Base-by-base conservation (phyloP, 306 rosid species). In the cucumber (Cucumis sativus) region DNA sequence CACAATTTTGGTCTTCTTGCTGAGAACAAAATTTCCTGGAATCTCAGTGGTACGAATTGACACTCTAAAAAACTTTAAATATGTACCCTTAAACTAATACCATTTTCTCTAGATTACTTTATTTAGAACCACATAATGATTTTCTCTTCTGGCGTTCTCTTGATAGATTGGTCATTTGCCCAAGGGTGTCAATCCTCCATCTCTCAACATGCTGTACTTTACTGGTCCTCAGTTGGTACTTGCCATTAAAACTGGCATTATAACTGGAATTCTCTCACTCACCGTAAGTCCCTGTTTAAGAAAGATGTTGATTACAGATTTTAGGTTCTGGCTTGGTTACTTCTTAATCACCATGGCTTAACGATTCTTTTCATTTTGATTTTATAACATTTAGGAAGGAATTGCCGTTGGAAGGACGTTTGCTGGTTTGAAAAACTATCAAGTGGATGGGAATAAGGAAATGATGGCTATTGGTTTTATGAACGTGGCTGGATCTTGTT, bases 401-500 rank as follows among this genome's bases (percentile, higher is more conserved):
- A 78, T 96, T 80, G 99, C 99, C 12, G 99, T 92, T 2, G 99
- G 99, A 83, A 91, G 99, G 86, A 96, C 99, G 73, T 92, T 96
- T 85, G 98, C 97, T 28, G 81, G 94, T 56, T 78, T 96, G 76
- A 84, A 86, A 72, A 96, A 91, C 88, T 96, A 96, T 89, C 99
- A 96, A 82, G 98, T 92, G 35, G 99, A 96, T 83, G 99, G 98
- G 80, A 96, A 96, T 89, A 96, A 96, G 85, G 99, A 96, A 87
- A 92, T 96, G 99, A 91, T 92, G 88, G 99, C 98, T 43, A 91
- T 96, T 78, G 99, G 98, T 65, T 54, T 96, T n/a, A 92, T 89
- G 99, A 96, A 92, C 90, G 86, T 96, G 6, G 93, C 94, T 75
- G 99, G 99, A 33, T 91, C 91, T 82, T 96, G 94, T 77, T 88